These are phyloP conservation scores for Eremomyces bilateralis DNA, from an alignment of 495 filamentous ascomycete species.

Conservation along the genomic window DNA sequence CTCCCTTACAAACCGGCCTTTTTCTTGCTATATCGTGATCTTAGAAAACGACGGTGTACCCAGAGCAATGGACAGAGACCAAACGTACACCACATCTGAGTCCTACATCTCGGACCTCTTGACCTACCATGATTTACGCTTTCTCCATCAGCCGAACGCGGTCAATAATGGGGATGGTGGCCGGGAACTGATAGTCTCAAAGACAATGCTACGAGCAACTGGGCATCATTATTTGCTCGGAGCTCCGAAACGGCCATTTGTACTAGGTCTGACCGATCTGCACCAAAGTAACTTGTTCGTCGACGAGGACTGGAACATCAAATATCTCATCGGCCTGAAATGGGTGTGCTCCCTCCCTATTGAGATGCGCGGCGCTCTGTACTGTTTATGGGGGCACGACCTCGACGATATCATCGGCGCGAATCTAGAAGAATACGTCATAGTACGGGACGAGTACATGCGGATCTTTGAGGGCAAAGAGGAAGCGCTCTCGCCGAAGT, in stretches of 20 bases:
- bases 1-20: neutral
- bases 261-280: neutral
- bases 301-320: conserved; percentile 1
- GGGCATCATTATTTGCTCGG: neutral
- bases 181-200: neutral
- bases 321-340: neutral
- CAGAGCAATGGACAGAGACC: neutral
- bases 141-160: neutral
- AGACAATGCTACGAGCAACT: neutral
- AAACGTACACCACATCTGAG: neutral
- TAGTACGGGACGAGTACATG: neutral
- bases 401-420: neutral
- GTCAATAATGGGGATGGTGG: neutral
- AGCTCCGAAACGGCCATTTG: neutral
- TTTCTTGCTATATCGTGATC: neutral
- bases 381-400: neutral
- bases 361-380: neutral
- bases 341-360: neutral
- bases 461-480: neutral
- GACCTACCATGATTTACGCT: neutral
- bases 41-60: neutral
- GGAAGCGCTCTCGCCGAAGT: neutral
- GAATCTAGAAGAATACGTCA: neutral
- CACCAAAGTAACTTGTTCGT: neutral
- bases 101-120: neutral